Evolutionary conservation across 2,329 filamentous ascomycete genomes (phyloP), one percentile per base, ranked within the genome.

Genomic region (Claviceps digitariae): DNA sequence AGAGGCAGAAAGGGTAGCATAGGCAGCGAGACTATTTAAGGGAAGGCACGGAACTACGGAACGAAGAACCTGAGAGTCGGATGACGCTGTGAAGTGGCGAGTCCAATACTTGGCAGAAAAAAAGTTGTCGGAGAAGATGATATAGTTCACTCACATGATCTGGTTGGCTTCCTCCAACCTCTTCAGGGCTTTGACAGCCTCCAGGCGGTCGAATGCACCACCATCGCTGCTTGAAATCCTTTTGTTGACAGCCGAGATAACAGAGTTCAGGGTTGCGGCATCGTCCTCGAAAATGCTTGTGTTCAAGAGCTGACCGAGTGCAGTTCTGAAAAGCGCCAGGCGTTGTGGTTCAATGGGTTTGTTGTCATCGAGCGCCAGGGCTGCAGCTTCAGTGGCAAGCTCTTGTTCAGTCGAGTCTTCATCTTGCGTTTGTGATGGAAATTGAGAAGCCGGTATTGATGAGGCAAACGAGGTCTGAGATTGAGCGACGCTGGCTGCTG

Each of bases 201-300:
- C 93, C 0, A 73, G 74, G 40, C 77, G 77, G 27, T 74, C 77
- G 69, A 95, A 98, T 40, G 75, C 69, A 8, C 78, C 77, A 4
- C 76, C 77, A 27, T 71, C 65, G 2, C 69, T 61, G 44, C 69
- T 63, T 15, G 78, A 75, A 48, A 95, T 61, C 60, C 82, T 81
- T 4, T 72, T 72, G 66, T 98, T 98, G 50, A 98, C 86, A 9
- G 87, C 87, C 3, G 76, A 77, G 20, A 96, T 76, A 34, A 98
- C 76, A 27, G 80, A 79, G 57, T 83, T 80, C 2, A 96, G 77
- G 56, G 84, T 78, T 15, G 90, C 89, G 20, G 84, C 82, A 62
- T 97, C 93, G 56, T 94, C 87, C 34, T 84, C 81, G 65, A 98
- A 98, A n/a, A 98, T 69, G 13, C 81, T 76, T 0, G 86, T 85